Base-by-base conservation (phyloP, 192 early-diverging fungal species). In the Lobosporangium transversale region DNA sequence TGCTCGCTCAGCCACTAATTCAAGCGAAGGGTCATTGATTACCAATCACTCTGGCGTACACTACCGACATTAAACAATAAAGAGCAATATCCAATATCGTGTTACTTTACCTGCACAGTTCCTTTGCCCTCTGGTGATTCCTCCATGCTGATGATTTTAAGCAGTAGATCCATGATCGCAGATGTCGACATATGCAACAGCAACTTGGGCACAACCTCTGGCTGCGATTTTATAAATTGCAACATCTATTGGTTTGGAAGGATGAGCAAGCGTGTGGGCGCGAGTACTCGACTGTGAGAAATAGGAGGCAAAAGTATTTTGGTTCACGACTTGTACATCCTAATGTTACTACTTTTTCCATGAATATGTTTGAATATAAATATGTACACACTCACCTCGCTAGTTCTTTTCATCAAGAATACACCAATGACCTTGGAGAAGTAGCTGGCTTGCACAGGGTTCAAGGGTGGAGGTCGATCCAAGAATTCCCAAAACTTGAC, bases 101-200 rank as follows among this genome's bases (percentile, higher is more conserved):
- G 33, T 36, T 55, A 4, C 37, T 45, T 2, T 62, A 93, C 93
- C 85, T 92, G 89, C 27, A 96, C 91, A 49, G 96, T 88, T 18
- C 94, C 93, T 18, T 88, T 84, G 2, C 91, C 95, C 65, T 94
- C 92, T 17, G 92, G 89, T 20, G 94, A 82, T 65, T 98, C 97
- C 51, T 95, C 94, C 60, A 96, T 83, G 68, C 94, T 95, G 58
- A 98, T 92, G 14, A 98, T 85, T 64, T 95, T 97, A 47, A 98
- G 88, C 49, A 98, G 78, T 31, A 98, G 83, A 70, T 98, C 97
- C 57, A 93, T 93, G 44, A 97, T 92, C 1, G 95, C 86, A 12
- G 94, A 94, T 49, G 89, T 93, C 26, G 89, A 89, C 74, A 98
- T 86, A 73, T 98, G 97, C 49, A 79, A 81, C 12, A 98, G 82